Evolutionary conservation across 2,329 filamentous ascomycete genomes (phyloP), one percentile per base, ranked within the genome.

Genomic region (Aspergillus thermomutatus): DNA sequence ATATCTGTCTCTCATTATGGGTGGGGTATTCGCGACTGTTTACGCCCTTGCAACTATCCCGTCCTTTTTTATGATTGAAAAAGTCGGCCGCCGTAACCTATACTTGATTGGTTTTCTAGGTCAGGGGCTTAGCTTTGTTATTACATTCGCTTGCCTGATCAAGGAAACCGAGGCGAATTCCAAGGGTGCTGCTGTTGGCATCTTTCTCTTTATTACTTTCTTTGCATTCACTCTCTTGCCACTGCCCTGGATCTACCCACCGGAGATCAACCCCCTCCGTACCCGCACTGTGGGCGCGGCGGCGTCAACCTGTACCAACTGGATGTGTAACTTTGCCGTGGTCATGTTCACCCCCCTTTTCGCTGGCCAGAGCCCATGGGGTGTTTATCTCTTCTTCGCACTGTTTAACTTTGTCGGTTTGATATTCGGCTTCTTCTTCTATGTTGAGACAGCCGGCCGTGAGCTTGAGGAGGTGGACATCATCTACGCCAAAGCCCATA

Each of bases 201-300:
- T 89, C 28, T 89, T 89, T 72, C 81, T 83, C 3, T 89, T 87
- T 71, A 88, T 88, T 60, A 80, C 80, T 6, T 86, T 84, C 59
- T 88, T 88, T 60, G 86, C 85, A 11, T 84, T 85, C 0, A 87
- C 83, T 0, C 84, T 82, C 79, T 68, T 87, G 4, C 83, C 84
- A 9, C 77, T 86, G 25, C 84, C 84, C 2, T 88, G 83, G 84
- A 58, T 71, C 52, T 71, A 72, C 58, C 72, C 78, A 0, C 76
- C 80, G 50, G 81, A 81, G 58, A 74, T 81, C 68, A 80, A 80
- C 64, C 80, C 81, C 3, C 75, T 82, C 68, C 79, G 79, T 65
- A 83, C 79, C 34, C 76, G 81, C 52, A 78, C 79, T 49, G 79
- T 80, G 67, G 80, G 77, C 17, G 80, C 80, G 60, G 76, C 80